Percentiles rank a stretch among this genome's conserved stretches.
phyloP scores from a whole-genome alignment of 441 rosid genomes.

The Gossypium aridum region DNA sequence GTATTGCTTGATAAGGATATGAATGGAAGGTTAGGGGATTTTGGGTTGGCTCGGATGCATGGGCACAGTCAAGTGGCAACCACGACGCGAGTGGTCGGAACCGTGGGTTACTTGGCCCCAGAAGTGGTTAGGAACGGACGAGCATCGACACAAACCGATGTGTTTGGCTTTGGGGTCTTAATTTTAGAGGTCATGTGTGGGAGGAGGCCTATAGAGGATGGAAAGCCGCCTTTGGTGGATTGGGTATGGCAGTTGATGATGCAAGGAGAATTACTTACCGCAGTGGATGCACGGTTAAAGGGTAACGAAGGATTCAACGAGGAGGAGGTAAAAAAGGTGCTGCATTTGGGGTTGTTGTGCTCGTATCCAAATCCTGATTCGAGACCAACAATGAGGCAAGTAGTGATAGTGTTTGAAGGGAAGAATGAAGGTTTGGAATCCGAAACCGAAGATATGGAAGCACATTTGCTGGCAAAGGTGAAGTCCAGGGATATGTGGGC shows the following conservation, averaged over 20 bases:
- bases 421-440: slow-evolving; percentile 33
- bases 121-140: slow-evolving; percentile 56
- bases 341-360: slow-evolving; percentile 65
- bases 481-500: slow-evolving; percentile 31
- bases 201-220: slow-evolving; percentile 65
- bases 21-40: slow-evolving; percentile 66
- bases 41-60: slow-evolving; percentile 68
- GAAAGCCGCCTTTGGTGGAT: slow-evolving; percentile 47
- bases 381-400: slow-evolving; percentile 80
- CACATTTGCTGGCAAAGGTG: slow-evolving; percentile 37
- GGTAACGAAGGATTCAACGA: slow-evolving; percentile 18
- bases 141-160: slow-evolving; percentile 57
- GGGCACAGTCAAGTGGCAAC: slow-evolving; percentile 41
- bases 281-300: slow-evolving; percentile 33
- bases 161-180: slow-evolving; percentile 55
- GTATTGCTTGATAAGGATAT: slow-evolving; percentile 70
- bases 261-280: slow-evolving; percentile 31
- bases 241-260: slow-evolving; percentile 50
- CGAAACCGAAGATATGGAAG: slow-evolving; percentile 48
- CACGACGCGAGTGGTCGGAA: slow-evolving; percentile 69
- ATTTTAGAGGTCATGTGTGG: slow-evolving; percentile 75
- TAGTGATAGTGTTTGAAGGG: slow-evolving; percentile 53
- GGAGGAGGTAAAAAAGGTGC: slow-evolving; percentile 41
- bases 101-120: slow-evolving; percentile 72
- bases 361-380: slow-evolving; percentile 46